Percentiles rank a stretch among this genome's conserved stretches.
Conservation (phyloP, 352 stramenopile species). For the Phytophthora pinifolia region DNA sequence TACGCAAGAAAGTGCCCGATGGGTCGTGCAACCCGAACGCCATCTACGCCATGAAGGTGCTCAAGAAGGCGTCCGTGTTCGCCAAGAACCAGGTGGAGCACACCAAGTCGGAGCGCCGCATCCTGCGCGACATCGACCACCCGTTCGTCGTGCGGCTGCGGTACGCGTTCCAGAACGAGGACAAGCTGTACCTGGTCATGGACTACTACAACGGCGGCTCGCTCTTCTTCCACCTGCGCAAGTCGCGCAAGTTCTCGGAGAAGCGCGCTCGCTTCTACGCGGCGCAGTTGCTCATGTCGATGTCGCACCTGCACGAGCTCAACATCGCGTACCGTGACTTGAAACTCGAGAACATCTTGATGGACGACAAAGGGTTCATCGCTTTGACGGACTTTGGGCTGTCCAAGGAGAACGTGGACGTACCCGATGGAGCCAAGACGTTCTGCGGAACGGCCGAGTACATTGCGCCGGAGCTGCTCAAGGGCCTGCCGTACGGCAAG, state of each 20-base stretch:
- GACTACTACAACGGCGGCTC: constrained; percentile 93
- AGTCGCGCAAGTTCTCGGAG: constrained; percentile 89
- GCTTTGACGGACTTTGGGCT: constrained; percentile 92
- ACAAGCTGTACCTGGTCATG: constrained; percentile 93
- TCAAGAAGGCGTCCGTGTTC: constrained; percentile 91
- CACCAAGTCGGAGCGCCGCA: constrained; percentile 91
- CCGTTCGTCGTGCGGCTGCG: constrained; percentile 93
- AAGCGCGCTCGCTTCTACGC: constrained; percentile 90
- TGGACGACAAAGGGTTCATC: constrained; percentile 94
- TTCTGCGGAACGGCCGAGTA: constrained; percentile 94
- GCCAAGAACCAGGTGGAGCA: constrained; percentile 94
- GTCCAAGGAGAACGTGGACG: constrained; percentile 91
- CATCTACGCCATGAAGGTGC: constrained; percentile 94
- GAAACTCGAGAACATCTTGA: constrained; percentile 96
- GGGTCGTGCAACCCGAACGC: constrained; percentile 59
- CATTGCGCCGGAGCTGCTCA: constrained; percentile 91
- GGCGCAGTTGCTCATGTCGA: constrained; percentile 89
- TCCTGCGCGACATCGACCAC: constrained; percentile 91
- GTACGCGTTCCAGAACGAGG: constrained; percentile 94
- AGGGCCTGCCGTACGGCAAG: constrained; percentile 88
- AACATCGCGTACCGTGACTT: constrained; percentile 94
- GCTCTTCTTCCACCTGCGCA: constrained; percentile 92
- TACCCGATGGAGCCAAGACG: constrained; percentile 87
- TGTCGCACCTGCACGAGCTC: constrained; percentile 92
- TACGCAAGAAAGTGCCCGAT: constrained; percentile 90